Evolutionary conservation across 1,284 basidiomycete genomes (phyloP).

Genomic region (Apiotrichum montevideense): DNA sequence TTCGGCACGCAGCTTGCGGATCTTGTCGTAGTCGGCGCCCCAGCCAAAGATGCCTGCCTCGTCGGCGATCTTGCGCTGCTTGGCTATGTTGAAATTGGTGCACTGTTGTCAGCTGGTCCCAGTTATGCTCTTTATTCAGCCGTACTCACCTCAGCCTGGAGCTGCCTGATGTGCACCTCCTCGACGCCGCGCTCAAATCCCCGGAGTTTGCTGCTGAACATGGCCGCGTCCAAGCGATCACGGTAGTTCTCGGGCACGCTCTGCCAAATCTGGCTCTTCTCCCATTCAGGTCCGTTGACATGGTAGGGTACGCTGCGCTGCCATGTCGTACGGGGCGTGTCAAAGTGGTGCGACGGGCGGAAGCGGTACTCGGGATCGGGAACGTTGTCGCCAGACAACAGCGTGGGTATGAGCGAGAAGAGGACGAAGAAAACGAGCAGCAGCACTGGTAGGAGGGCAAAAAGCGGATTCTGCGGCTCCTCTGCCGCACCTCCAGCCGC

Average conservation of each 20-base stretch:
- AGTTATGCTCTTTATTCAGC: neutral
- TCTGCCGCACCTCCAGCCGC: slow-evolving; percentile 36
- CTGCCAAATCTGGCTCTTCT: slow-evolving; percentile 59
- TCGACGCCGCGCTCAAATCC: slow-evolving; percentile 56
- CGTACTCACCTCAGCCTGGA: slow-evolving; percentile 64
- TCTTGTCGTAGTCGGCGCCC: slow-evolving; percentile 79
- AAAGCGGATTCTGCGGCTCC: slow-evolving; percentile 58
- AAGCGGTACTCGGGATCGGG: slow-evolving; percentile 82
- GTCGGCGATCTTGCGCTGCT: slow-evolving; percentile 55
- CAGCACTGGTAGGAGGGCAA: slow-evolving; percentile 81
- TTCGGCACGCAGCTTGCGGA: slow-evolving; percentile 31
- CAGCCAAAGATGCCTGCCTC: slow-evolving; percentile 81
- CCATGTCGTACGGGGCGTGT: slow-evolving; percentile 61
- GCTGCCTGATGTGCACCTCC: slow-evolving; percentile 60
- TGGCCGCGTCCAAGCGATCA: slow-evolving; percentile 45
- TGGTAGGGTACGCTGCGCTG: slow-evolving; percentile 72
- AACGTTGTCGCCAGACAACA: slow-evolving; percentile 58
- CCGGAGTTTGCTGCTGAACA: slow-evolving; percentile 36
- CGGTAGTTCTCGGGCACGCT: slow-evolving; percentile 58
- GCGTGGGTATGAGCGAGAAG: slow-evolving; percentile 70
- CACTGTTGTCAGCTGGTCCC: slow-evolving; percentile 20
- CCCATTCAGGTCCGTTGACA: slow-evolving; percentile 74
- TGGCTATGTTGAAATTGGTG: slow-evolving; percentile 31
- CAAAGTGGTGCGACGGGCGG: slow-evolving; percentile 52
- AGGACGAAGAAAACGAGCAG: slow-evolving; percentile 78